Evolutionary conservation across 2,329 filamentous ascomycete genomes (phyloP).

Genomic region (Trichophaea hybrida): DNA sequence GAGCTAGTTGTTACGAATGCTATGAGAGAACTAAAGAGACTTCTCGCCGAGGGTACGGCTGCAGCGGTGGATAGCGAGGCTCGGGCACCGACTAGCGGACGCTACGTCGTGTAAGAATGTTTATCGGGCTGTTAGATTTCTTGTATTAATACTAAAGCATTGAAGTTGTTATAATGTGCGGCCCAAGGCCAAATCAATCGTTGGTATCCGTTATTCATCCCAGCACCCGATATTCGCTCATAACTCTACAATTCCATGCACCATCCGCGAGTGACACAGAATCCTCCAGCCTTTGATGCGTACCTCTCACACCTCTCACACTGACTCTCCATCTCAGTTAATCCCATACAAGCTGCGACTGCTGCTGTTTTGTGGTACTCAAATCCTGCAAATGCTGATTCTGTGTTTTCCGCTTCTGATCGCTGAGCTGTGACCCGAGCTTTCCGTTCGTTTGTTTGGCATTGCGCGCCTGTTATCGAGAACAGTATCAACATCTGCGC

Average conservation of each 20-base stretch:
- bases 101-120: conserved; percentile 59
- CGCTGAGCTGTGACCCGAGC: conserved; percentile 14
- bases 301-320: neutral
- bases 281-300: neutral
- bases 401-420: conserved; percentile 19
- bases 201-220: neutral
- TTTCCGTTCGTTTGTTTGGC: conserved; percentile 11
- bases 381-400: conserved; percentile 14
- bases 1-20: conserved; percentile 83
- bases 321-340: neutral
- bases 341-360: conserved; percentile 1
- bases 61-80: conserved; percentile 78
- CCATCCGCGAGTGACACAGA: neutral
- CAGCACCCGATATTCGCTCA: neutral
- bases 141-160: neutral
- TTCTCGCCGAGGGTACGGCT: conserved; percentile 80
- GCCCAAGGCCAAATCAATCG: neutral
- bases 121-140: too few relatives aligned
- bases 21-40: conserved; percentile 73
- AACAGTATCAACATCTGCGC: neutral
- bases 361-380: neutral
- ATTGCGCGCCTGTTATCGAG: conserved; percentile 6
- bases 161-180: neutral
- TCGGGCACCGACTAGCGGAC: conserved; percentile 57
- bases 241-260: neutral